Base-by-base conservation (phyloP, 2,329 filamentous ascomycete genomes). In the Epichloe sp. region DNA sequence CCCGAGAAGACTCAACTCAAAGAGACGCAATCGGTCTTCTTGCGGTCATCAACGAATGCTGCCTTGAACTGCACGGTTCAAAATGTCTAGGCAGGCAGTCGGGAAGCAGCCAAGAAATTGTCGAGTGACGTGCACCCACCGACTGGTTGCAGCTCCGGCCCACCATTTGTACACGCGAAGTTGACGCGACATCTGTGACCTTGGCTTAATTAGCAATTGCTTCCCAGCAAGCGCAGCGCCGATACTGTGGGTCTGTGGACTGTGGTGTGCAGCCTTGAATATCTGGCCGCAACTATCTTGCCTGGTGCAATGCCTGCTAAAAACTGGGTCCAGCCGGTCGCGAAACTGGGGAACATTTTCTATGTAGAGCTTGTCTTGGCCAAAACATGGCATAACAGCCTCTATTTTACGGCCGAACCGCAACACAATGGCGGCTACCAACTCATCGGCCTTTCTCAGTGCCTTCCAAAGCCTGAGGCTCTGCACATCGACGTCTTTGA, bases 401-500 rank as follows among this genome's bases (percentile, higher is more conserved):
- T 51, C 55, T 50, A 49, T 56, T 26, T 10, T 10, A 50, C 37
- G 2, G 37, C 31, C 56, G 51, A 57, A 54, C 59, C 59, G 58
- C 61, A 60, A 67, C 53, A 68, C 53, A 53, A 79, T 79, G 76
- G 74, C 67, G 67, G 64, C 69, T 56, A 65, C 63, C 59, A 63
- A 62, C 58, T 57, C 73, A 44, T 68, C 70, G 54, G 65, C 70
- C 60, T 67, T 81, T 54, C 61, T 72, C 58, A 70, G 70, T 63
- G 75, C 76, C 62, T 71, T 81, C 31, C 71, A 69, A 54, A 70
- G 71, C 51, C 66, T 81, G 54, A 70, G 67, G 51, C 67, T 79
- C 61, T 68, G 67, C 17, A 57, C 65, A 38, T 59, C 66, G n/a
- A 62, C 68, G 8, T 62, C 69, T 37, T 57, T 69, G 53, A 71